Conservation (phyloP, 2,329 filamentous ascomycete species). For the Pyrenophora teres region DNA sequence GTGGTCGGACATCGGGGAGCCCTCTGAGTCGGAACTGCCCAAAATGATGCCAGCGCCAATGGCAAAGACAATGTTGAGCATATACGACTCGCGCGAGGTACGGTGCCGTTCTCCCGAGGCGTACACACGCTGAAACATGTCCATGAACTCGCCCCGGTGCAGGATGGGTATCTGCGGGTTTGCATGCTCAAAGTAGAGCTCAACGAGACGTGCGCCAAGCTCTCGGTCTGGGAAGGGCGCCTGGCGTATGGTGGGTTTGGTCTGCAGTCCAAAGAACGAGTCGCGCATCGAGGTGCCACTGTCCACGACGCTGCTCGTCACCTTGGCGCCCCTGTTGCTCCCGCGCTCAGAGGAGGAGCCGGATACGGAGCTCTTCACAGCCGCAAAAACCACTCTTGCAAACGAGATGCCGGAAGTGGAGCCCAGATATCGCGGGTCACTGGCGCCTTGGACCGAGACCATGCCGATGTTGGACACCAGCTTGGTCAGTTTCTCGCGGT, state of each 20-base stretch:
- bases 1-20: constrained; percentile 38
- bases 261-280: constrained; percentile 96
- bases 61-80: constrained; percentile 95
- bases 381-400: constrained; percentile 89
- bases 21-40: constrained; percentile 52
- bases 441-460: constrained; percentile 76
- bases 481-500: constrained; percentile 66
- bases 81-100: constrained; percentile 82
- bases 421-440: constrained; percentile 80
- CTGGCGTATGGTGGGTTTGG: constrained; percentile 82
- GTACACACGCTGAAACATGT: constrained; percentile 83
- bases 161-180: constrained; percentile 95
- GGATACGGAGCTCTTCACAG: constrained; percentile 77
- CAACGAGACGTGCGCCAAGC: constrained; percentile 72
- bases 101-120: constrained; percentile 67
- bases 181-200: constrained; percentile 92
- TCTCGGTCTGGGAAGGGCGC: constrained; percentile 81
- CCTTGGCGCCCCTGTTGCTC: constrained; percentile 63
- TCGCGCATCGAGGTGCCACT: constrained; percentile 85
- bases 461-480: constrained; percentile 72
- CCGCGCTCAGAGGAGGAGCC: constrained; percentile 64
- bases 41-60: constrained; percentile 94
- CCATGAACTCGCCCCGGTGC: constrained; percentile 87
- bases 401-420: constrained; percentile 92
- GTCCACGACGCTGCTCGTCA: constrained; percentile 52